These are phyloP conservation scores for Peronosclerospora sorghi DNA, from an alignment of 352 stramenopile species.

Conservation along the genomic window DNA sequence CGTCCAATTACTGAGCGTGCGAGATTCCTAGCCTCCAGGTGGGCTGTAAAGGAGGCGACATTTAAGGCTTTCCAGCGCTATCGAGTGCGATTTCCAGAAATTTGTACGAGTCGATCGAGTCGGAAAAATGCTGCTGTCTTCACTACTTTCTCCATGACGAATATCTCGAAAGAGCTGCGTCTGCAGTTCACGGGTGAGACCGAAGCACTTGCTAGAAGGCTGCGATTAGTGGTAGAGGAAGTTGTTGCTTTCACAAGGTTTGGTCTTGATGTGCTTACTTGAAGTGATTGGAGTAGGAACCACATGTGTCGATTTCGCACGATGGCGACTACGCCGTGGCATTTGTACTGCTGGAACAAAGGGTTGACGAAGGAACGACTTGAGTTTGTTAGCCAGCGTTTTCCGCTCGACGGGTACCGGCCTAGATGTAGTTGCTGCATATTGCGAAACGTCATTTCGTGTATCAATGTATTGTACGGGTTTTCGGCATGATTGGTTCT, in stretches of 20 bases:
- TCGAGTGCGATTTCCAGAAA: conserved; percentile 70
- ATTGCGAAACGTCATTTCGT: too few relatives aligned
- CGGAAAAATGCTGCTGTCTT: background rate
- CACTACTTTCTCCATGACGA: conserved; percentile 21
- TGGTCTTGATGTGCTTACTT: background rate
- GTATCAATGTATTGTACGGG: too few relatives aligned
- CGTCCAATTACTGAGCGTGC: conserved; percentile 24
- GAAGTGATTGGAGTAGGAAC: conserved; percentile 19
- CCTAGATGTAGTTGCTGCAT: too few relatives aligned
- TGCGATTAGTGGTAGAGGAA: conserved; percentile 49
- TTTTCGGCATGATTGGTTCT: too few relatives aligned
- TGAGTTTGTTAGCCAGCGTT: too few relatives aligned
- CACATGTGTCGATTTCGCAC: conserved; percentile 68
- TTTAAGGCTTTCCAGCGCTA: conserved; percentile 79
- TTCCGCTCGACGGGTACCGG: too few relatives aligned
- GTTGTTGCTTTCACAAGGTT: too few relatives aligned
- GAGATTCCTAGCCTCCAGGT: conserved; percentile 65
- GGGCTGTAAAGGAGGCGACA: conserved; percentile 74
- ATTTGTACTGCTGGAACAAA: conserved; percentile 63
- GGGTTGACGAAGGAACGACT: conserved; percentile 4
- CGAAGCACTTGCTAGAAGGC: conserved; percentile 31
- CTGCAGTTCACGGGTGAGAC: conserved; percentile 58
- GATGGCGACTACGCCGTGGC: conserved; percentile 76
- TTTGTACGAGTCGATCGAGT: conserved; percentile 20
- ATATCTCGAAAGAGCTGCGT: conserved; percentile 25